Conservation (phyloP, 352 stramenopile genomes). For the Phytophthora constricta region DNA sequence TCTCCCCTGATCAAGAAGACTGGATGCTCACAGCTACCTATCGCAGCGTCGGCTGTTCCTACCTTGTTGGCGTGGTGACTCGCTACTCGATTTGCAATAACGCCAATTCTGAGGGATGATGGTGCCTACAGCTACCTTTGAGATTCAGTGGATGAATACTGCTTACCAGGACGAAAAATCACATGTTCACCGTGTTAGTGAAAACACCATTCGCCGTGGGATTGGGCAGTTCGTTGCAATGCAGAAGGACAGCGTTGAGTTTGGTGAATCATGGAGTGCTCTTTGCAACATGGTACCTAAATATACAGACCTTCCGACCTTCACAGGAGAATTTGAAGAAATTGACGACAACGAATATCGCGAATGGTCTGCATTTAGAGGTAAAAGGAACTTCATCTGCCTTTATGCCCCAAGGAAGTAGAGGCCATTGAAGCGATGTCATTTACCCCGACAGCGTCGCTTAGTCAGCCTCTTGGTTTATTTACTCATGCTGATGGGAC, state of each 20-base stretch:
- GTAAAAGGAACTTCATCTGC: neutral
- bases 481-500: neutral
- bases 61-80: neutral
- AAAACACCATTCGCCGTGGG: neutral
- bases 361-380: neutral
- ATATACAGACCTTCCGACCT: constrained; percentile 1
- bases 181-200: neutral
- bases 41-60: neutral
- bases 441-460: neutral
- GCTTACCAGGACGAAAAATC: constrained; percentile 1
- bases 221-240: neutral
- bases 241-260: constrained; percentile 5
- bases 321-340: constrained; percentile 11
- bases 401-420: neutral
- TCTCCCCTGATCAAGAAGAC: neutral
- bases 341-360: neutral
- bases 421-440: neutral
- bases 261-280: constrained; percentile 7
- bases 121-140: neutral
- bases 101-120: neutral
- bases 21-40: neutral
- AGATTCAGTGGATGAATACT: neutral
- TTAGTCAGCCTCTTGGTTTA: neutral
- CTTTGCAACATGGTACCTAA: constrained; percentile 5
- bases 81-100: neutral